Evolutionary conservation across 2,329 filamentous ascomycete genomes (phyloP).

Genomic region (Ascosphaera aggregata): DNA sequence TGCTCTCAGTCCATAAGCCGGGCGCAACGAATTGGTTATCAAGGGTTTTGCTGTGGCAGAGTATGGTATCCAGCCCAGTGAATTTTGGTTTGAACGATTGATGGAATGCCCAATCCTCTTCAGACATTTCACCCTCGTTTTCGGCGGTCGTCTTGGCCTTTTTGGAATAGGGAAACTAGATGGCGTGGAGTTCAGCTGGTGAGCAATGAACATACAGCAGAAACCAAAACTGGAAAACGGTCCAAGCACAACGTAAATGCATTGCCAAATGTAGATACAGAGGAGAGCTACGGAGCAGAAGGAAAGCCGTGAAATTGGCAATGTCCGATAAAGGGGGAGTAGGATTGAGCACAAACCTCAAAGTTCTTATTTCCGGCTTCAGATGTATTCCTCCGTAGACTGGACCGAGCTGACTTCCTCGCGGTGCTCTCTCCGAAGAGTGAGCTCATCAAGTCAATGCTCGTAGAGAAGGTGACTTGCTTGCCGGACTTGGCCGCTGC

Average conservation of each 20-base stretch:
- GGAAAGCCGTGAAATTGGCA: background rate
- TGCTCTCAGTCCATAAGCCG: conserved; percentile 24
- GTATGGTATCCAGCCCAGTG: conserved; percentile 48
- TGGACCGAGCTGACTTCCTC: background rate
- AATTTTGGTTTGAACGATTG: conserved; percentile 56
- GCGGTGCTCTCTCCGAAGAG: conserved; percentile 36
- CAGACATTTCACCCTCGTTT: conserved; percentile 36
- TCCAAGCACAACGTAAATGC: conserved; percentile 13
- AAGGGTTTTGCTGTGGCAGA: conserved; percentile 31
- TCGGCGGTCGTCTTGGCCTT: conserved; percentile 43
- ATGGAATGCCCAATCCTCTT: conserved; percentile 44
- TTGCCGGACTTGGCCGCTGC: conserved; percentile 6
- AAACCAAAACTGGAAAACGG: conserved; percentile 3
- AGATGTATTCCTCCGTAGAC: conserved; percentile 11
- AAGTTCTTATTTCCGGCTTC: conserved; percentile 42
- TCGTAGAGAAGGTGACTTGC: conserved; percentile 51
- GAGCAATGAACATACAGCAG: background rate
- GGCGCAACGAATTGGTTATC: background rate
- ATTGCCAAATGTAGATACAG: conserved; percentile 16
- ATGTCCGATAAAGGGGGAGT: conserved; percentile 7
- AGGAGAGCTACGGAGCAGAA: conserved; percentile 24
- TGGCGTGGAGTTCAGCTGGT: conserved; percentile 6
- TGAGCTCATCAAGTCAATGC: conserved; percentile 92
- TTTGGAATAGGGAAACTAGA: conserved; percentile 72
- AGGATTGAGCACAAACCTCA: conserved; percentile 54